Base-by-base conservation (phyloP, 345 rosid species). In the Laguncularia racemosa region DNA sequence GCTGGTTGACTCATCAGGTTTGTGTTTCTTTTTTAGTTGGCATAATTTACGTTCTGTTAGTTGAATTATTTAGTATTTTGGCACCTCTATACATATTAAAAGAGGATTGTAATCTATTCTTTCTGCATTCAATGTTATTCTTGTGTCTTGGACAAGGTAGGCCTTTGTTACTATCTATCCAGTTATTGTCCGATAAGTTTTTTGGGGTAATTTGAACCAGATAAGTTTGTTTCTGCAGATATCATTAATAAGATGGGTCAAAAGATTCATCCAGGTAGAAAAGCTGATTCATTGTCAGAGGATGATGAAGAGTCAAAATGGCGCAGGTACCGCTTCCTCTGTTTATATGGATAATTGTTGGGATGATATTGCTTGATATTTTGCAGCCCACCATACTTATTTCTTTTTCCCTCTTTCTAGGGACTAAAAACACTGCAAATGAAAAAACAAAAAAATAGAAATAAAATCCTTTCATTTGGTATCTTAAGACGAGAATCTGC, bases 1-100 rank as follows among this genome's bases (percentile, higher is more conserved):
- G 65, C 68, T 78, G 67, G 83, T 78, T 6, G 77, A 78, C 57
- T 72, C 76, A 52, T 75, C 83, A 69, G 77, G 83, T 78, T 61
- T 23, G 40, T 50, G 17, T 4, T 7, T 46, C n/a, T 12, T 20
- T 3, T 49, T 46, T 40, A 26, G 28, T 60, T 65, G 33, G 2
- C 8, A 17, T 3, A 53, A 1, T 50, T 55, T 46, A 26, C 18
- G 38, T 28, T 58, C 3, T 16, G 58, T 13, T 16, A 14, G 53
- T 50, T 21, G 21, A 12, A 13, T 4, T 16, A 21, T 50, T 16
- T 6, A 33, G 40, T 9, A 33, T 33, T 33, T 33, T 33, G 40
- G 40, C 40, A 33, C 40, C 1, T 26, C 3, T 26, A 26, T 26
- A 9, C 40, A 33, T 33, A 33, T 33, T 9, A 4, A 33, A 33